Base-by-base conservation (phyloP, 2,329 filamentous ascomycete genomes). In the Fusarium sp. region DNA sequence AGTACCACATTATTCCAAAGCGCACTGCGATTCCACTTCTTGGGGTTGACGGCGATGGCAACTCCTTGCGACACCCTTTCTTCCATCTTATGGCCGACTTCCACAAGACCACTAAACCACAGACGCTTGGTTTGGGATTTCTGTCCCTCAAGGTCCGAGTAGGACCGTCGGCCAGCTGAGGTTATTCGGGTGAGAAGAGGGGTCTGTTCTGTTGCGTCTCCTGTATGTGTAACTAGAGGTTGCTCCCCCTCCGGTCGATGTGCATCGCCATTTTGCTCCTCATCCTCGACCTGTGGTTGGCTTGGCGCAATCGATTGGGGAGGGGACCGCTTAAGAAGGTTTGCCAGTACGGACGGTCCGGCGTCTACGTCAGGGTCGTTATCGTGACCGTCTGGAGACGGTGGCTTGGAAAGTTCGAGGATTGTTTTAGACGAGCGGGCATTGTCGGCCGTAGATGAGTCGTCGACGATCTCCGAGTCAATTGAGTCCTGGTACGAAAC, bases 11-110 rank as follows among this genome's bases (percentile, higher is more conserved):
- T 87, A 41, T 88, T 80, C 85, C 90, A 91, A 10, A 97, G 84
- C 1, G 86, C 83, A 71, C 86, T 87, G 61, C 84, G 85, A 78
- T 95, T 85, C 93, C 95, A 98, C 26, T 85, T 85, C 71, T 91
- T 92, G 0, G 92, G 92, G 73, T 90, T 89, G 6, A 85, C 78
- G 9, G 88, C 75, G 48, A 82, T 72, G 18, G 76, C 77, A 17
- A 80, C 75, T 10, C 76, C 70, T 37, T 80, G 73, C 9, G 73
- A 67, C 32, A 82, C 69, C 33, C 74, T 75, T 27, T 75, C 72
- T 68, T 81, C 78, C 53, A 81, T 70, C 40, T 76, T 78, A 35
- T 80, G 78, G 6, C 78, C 69, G 15, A 77, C 74, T 44, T 79
- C 74, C 9, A 77, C 73, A 12, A 82, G 68, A 27, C 77, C 76